These are phyloP conservation scores for Geranium brycei DNA, from an alignment of 345 rosid species.

Conservation along the genomic window DNA sequence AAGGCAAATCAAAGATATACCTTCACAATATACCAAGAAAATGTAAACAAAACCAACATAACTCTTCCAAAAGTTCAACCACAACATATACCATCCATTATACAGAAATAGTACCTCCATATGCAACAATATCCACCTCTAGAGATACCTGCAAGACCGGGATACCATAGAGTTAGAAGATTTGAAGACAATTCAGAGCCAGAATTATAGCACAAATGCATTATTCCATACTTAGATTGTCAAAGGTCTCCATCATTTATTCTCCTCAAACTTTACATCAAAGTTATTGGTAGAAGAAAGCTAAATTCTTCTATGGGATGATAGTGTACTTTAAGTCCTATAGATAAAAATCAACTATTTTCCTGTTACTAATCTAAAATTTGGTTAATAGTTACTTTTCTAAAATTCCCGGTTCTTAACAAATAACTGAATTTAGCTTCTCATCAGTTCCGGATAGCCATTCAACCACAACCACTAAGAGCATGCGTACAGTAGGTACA, in stretches of 20 bases:
- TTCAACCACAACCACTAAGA: not conserved
- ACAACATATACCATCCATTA: not conserved
- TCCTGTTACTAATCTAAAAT: not conserved
- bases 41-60: no score
- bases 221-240: not conserved
- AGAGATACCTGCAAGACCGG: slow-evolving; percentile 46
- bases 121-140: slow-evolving; percentile 79
- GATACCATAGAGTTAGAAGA: not conserved
- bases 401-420: no score
- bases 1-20: not conserved
- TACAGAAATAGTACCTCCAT: slow-evolving; percentile 53
- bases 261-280: not conserved
- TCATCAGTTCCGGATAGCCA: not conserved
- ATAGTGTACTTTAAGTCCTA: not conserved
- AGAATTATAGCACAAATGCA: not conserved
- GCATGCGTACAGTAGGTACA: not conserved
- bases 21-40: no score
- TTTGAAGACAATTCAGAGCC: not conserved
- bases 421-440: not conserved
- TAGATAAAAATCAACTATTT: not conserved
- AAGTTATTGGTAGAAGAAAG: not conserved
- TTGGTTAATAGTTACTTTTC: not conserved
- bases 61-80: not conserved
- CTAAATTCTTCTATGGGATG: not conserved
- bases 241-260: not conserved